Base-by-base conservation (phyloP, 148 eudicot genomes). In the Vaccinium macrocarpon region DNA sequence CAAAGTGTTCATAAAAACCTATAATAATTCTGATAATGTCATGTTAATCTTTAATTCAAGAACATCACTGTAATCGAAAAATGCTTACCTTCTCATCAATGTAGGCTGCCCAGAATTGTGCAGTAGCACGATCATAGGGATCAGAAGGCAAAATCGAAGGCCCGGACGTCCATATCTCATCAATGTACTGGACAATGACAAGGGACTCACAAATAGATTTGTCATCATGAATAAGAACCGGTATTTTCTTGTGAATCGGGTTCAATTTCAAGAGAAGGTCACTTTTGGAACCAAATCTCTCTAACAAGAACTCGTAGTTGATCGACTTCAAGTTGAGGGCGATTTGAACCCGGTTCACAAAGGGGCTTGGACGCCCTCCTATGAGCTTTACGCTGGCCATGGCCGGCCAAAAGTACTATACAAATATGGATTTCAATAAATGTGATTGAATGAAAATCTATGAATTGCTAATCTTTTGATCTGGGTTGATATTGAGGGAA, bases 201-300 rank as follows among this genome's bases (percentile, higher is more conserved):
- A 81, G 78, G 4, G 90, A 88, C 78, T 86, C 88, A 52, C 86
- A 88, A 8, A 88, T 76, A 0, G 87, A 78, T 14, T 57, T 86
- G 66, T 62, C 81, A 18, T 42, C 68, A 46, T 86, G 88, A 23
- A 88, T 76, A n/a, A 88, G 82, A 38, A 88, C 88, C 1, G 88
- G 90, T 48, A 86, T 74, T 72, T 81, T 81, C 82, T 88, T 88
- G 78, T 84, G 79, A 79, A 86, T 84, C 2, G 90, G 88, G 64
- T 88, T 88, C 2, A 88, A 81, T 85, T 85, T 73, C 2, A 85
- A 75, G 10, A 85, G 87, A 10, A 85, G 57, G n/a, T 85, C 87
- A 18, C 86, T 84, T 62, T 84, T 74, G 78, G 78, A 42, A 74
- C 23, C 23, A 9, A 42, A 74, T 1, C 35, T 74, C 51, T 74